Evolutionary conservation across 2,329 filamentous ascomycete species (phyloP), one percentile per base, ranked within the genome.

Genomic region (Claviceps citrina): DNA sequence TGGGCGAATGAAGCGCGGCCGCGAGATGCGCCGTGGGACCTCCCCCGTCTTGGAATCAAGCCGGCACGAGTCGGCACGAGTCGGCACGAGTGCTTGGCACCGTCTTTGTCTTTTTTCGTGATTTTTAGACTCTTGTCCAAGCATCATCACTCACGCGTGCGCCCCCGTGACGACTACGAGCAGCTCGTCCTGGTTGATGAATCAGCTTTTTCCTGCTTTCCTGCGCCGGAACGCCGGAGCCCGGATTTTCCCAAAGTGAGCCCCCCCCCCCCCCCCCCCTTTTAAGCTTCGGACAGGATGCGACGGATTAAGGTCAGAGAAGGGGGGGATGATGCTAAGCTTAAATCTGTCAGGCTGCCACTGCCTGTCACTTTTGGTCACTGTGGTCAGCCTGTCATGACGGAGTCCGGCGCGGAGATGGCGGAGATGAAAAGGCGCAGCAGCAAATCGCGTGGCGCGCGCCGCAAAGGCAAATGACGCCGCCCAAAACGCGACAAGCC

Each of bases 281-380:
- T 24, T 24, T 24, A 24, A 24, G 22, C 5, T 24, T 24, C 22
- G 22, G 5, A 24, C 5, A 24, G 8, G 5, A 5, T 5, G 22
- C 8, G 22, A 24, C 8, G 22, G 22, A 22, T 33, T n/a, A 40
- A 42, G 37, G 36, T 41, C 13, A 35, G 16, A 31, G 16, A 41
- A 40, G 39, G 33, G 13, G 26, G 39, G 33, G 13, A 26, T 33
- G 39, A 20, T 41, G 41, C 43, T 47, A 47, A 47, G 45, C 45
- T 47, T 47, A 43, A 43, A 43, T 46, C 18, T 31, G 36, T 37
- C 35, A n/a, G 31, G 16, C 6, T 25, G 9, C 30, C n/a, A n/a
- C n/a, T n/a, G n/a, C n/a, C n/a, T n/a, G n/a, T n/a, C n/a, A n/a
- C n/a, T n/a, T n/a, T n/a, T n/a, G n/a, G n/a, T n/a, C n/a, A n/a